Base-by-base conservation (phyloP, 805 yeast species). In the Candida pseudoglaebosa region DNA sequence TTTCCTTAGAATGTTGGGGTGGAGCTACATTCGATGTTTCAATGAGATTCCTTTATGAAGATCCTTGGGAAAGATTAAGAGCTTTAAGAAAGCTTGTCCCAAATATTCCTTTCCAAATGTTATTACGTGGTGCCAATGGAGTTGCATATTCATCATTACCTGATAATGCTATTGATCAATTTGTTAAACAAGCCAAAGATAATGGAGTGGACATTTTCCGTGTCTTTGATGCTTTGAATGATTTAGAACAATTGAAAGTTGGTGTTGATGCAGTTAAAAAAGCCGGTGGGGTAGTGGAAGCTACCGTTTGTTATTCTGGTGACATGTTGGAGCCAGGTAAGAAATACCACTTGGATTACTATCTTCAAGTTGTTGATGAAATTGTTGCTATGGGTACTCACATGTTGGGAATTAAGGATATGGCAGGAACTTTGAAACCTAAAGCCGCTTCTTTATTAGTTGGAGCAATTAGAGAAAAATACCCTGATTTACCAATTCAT, bases 11-110 rank as follows among this genome's bases (percentile, higher is more conserved):
- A 70, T 93, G 99, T 73, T 93, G 99, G 99, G 99, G 99, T 70
- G 99, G 99, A 68, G 99, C 99, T 39, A 93, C 99, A 28, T 93
- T 93, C 56, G 99, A 93, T 59, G 99, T 93, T 39, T 84, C 96
- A 39, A 90, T 93, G 98, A 81, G 99, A 67, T 93, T 93, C 77
- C 75, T 93, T 56, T 88, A 91, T 65, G 99, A 93, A 73, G 97
- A 90, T 63, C 99, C 99, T 49, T 93, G 99, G 99, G 95, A 78
- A 43, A 81, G 99, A 67, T 76, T 93, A 63, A 80, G 95, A 64
- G 77, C 79, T 65, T 73, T 93, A 65, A 80, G 99, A 67, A 76
- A 76, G 56, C 75, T 84, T 42, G 98, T 95, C 46, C 99, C 99
- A 59, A 93, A 93, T 71, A 89, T 93, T 61, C 99, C 99, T 39